A percentile compares a stretch with the other conserved stretches of the same genome.
These are phyloP conservation scores for Somion occarium DNA, from an alignment of 1,284 basidiomycete species.

Conservation along the genomic window DNA sequence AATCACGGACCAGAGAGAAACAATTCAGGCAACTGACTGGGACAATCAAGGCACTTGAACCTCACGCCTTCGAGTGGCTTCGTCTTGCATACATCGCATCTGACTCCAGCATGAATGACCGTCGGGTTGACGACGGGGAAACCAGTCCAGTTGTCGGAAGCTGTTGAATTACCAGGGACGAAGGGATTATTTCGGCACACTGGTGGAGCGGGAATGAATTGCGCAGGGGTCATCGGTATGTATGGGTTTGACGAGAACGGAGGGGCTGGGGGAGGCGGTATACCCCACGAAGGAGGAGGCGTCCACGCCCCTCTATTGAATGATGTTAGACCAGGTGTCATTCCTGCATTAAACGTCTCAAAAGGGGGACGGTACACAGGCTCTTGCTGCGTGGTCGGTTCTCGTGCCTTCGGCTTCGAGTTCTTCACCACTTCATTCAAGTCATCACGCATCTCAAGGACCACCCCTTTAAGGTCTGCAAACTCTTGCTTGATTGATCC, in stretches of 20 bases:
- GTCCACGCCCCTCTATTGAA: not conserved
- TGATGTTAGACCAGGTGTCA: too few species aligned
- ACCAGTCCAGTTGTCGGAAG: not conserved
- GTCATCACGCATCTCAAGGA: slow-evolving; percentile 54
- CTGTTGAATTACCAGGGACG: not conserved
- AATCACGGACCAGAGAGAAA: not conserved
- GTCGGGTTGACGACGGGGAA: not conserved
- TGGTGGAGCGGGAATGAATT: not conserved
- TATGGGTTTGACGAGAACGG: not conserved
- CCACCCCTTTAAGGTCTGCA: slow-evolving; percentile 35
- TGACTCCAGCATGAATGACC: slow-evolving; percentile 35
- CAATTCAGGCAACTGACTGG: not conserved
- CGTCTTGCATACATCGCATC: slow-evolving; percentile 55
- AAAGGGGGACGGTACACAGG: not conserved
- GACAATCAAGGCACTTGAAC: slow-evolving; percentile 6
- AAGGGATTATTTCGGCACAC: too few species aligned
- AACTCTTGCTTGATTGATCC: slow-evolving; percentile 40
- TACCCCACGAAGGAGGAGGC: slow-evolving; percentile 7
- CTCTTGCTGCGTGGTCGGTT: not conserved
- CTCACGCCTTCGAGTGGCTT: slow-evolving; percentile 17
- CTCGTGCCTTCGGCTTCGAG: not conserved
- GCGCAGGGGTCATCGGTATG: not conserved
- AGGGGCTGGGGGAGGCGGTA: slow-evolving; percentile 9
- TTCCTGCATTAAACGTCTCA: too few species aligned
- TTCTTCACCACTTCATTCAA: slow-evolving; percentile 44